These are phyloP conservation scores for Claviceps spartinae DNA, from an alignment of 2,329 filamentous ascomycete species.

Conservation along the genomic window DNA sequence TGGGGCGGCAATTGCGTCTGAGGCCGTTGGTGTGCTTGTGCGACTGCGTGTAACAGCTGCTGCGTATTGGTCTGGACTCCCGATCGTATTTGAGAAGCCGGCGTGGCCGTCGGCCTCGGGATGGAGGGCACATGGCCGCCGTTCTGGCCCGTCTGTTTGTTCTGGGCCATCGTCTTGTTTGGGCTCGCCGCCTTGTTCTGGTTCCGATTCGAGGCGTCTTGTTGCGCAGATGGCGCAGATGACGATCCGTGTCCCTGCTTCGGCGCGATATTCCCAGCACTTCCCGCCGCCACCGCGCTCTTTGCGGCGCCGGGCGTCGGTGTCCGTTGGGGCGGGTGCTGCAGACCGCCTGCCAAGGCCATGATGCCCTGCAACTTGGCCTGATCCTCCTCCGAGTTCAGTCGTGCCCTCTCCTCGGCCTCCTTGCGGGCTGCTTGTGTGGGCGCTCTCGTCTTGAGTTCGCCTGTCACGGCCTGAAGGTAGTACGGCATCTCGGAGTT, in stretches of 20 bases:
- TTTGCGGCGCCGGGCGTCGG: constrained; percentile 1
- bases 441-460: constrained; percentile 73
- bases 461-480: constrained; percentile 74
- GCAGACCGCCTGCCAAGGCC: constrained; percentile 38
- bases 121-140: background rate
- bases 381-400: constrained; percentile 46
- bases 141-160: background rate
- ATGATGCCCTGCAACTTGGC: constrained; percentile 48
- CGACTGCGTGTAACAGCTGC: constrained; percentile 16
- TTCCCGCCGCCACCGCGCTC: constrained; percentile 10
- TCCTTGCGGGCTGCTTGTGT: constrained; percentile 58
- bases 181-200: background rate
- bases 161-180: background rate
- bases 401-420: constrained; percentile 47
- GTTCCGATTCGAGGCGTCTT: background rate
- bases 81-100: constrained; percentile 15
- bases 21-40: constrained; percentile 12
- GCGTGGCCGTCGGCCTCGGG: constrained; percentile 4
- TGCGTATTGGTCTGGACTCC: constrained; percentile 17
- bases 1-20: constrained; percentile 17
- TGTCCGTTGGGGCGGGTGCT: constrained; percentile 23
- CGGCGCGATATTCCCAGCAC: constrained; percentile 21
- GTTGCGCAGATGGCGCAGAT: background rate
- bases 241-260: constrained; percentile 10
- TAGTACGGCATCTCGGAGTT: constrained; percentile 85